Evolutionary conservation across 768 basidiomycete species (phyloP), one percentile per base, ranked within the genome.

Genomic region (Tricholoma saponaceum): DNA sequence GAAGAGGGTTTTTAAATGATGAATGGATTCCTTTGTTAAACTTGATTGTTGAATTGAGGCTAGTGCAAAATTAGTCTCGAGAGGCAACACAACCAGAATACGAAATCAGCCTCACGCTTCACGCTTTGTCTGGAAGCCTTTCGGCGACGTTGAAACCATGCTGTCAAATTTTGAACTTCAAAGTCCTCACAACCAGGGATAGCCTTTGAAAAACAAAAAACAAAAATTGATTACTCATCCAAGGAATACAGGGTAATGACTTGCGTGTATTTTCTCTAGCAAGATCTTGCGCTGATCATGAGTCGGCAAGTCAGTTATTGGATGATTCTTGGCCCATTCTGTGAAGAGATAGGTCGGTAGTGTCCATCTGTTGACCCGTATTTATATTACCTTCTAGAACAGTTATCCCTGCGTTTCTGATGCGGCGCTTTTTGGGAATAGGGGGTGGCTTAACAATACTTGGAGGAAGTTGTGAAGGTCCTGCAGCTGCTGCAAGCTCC

Each of bases 1-100:
- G 16, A 58, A 55, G 4, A 75, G 64, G 5, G 62, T 61, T 9
- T 28, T 51, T 9, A 75, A 62, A 49, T 69, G 61, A 46, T 67
- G 47, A 3, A 71, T 55, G 2, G 66, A 53, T 22, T 60, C 55
- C 0, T 55, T 13, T 51, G 69, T 59, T 20, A 72, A 59, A 9
- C 66, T 61, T 16, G 66, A 63, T 60, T 43, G 39, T 18, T 18
- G 16, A 52, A 5, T 26, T 16, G 16, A 30, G n/a, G n/a, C 28
- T 50, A n/a, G 8, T 16, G 16, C 16, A 50, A 25, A n/a, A 18
- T 50, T 9, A 50, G 28, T 4, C 26, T 18, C 26, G 10, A 12
- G 7, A 30, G 18, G n/a, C 30, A 18, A 18, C 14, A 46, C 12
- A 4, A 23, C 4, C 0, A 23, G 22, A 4, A 5, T 25, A 46